Evolutionary conservation across 345 rosid genomes (phyloP), one percentile per base, ranked within the genome.

Genomic region (Melaleuca quinquenervia): DNA sequence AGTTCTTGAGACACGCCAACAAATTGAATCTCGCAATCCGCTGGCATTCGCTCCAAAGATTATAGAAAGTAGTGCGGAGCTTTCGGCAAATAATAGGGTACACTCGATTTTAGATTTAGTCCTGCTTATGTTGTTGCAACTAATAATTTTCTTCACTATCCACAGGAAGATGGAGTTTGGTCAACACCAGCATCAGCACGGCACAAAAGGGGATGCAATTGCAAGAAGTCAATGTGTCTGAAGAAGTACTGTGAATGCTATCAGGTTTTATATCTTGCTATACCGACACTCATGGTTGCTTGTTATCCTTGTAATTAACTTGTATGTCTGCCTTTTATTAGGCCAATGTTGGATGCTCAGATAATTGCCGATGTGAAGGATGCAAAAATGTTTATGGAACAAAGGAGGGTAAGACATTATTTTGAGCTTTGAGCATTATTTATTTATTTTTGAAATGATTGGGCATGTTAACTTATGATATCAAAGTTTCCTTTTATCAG

Each of bases 171-270:
- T 56, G 92, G 86, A 55, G 87, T 85, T 85, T 26, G 6, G 82
- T 83, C 15, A 56, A 90, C 89, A 14, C 92, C 91, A 41, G 86
- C 93, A 60, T 91, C 92, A 50, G 89, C 92, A 41, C 92, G 93
- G 88, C 95, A 94, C 86, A 92, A 93, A 83, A 89, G 90, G 87
- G 94, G 95, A 70, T 94, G 95, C 91, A 92, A 92, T 83, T 94
- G 97, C 92, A 94, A 92, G 86, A 94, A 75, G 91, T 94, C 95
- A 3, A 92, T 88, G 94, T 93, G 95, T 83, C 90, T 88, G 75
- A 92, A 94, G 87, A 93, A 92, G 85, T 94, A 94, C 82, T 93
- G 94, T 89, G 97, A 93, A 93, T 94, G 95, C 90, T 94, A 88
- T 87, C 95, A 93, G 95, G 95, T 94, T 48, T 51, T 18, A 44